phyloP scores from a whole-genome alignment of 192 early-diverging fungal species.

The Backusella sp. region DNA sequence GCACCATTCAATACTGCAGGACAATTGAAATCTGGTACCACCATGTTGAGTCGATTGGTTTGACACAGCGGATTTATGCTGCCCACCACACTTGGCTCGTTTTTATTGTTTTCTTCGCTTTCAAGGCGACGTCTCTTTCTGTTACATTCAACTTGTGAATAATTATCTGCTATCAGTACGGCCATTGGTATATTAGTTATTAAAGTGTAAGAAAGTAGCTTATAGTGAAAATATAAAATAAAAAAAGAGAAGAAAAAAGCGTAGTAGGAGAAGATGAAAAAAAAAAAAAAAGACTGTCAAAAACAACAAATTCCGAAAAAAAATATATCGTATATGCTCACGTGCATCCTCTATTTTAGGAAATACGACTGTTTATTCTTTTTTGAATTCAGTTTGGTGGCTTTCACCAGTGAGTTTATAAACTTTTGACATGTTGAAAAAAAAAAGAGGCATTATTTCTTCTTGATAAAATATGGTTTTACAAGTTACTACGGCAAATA shows the following conservation, averaged over 20 bases:
- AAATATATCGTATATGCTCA: not conserved
- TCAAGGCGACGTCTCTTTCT: slow-evolving; percentile 15
- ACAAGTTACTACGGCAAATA: slow-evolving; percentile 85
- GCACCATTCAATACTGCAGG: not conserved
- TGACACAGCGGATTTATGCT: slow-evolving; percentile 15
- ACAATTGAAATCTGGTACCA: slow-evolving; percentile 23
- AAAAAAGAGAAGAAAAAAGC: slow-evolving; percentile 3
- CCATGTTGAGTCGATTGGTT: not conserved
- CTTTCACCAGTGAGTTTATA: not conserved
- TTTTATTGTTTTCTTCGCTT: not conserved
- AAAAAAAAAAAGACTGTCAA: slow-evolving; percentile 6
- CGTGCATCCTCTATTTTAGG: not conserved
- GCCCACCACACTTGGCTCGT: not conserved
- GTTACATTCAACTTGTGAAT: not conserved
- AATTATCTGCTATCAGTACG: not conserved
- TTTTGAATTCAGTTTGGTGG: not conserved
- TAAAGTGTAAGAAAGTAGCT: not conserved
- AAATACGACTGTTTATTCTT: slow-evolving; percentile 7
- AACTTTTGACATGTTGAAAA: not conserved
- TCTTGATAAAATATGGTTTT: slow-evolving; percentile 56
- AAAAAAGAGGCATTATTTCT: not conserved
- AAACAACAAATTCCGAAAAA: not conserved
- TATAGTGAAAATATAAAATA: not conserved
- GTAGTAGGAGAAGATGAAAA: not conserved
- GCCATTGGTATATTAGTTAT: slow-evolving; percentile 8